Evolutionary conservation across 352 stramenopile species (phyloP), one percentile per base, ranked within the genome.

Genomic region (Pythium aquatile): DNA sequence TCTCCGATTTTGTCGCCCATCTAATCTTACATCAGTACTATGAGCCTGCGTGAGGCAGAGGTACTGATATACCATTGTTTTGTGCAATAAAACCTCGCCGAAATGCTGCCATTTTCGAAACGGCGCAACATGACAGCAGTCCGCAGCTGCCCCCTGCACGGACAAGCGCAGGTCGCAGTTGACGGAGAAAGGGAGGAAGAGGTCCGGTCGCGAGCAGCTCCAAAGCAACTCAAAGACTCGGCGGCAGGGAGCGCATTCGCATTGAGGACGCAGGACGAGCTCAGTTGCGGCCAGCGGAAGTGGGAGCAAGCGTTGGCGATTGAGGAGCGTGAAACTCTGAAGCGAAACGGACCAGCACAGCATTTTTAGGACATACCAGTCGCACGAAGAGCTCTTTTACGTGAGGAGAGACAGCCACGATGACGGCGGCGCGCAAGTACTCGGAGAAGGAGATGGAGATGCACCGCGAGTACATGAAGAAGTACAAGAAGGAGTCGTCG

Each of bases 401-500:
- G 13, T 39, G 8, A 39, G 13, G 33, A 47, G 28, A 33, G 10
- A 51, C 9, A n/a, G 30, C 9, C 9, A 62, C 55, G 40, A 69
- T 62, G 64, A 61, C 51, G 56, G 20, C 56, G 16, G 29, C 71
- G 26, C 48, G 55, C 51, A 66, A 68, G 55, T 79, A 75, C 63
- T 69, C 73, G 56, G 81, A 86, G 30, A 91, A 93, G 66, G 80
- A 93, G 65, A 89, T 94, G 81, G 73, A 89, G 61, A 72, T 87
- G 42, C 85, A 94, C 56, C 85, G 85, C 40, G 81, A 90, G 76
- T 94, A 94, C 74, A 94, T 94, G 85, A 91, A 91, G 76, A 90
- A 90, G 72, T 94, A 89, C 77, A 86, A 90, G 70, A 87, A 85
- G 81, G 76, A 88, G 66, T 88, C 85, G 56, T 83, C 75, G 39